Base-by-base conservation (phyloP, 495 filamentous ascomycete species). In the Podospora pseudoanserina region DNA sequence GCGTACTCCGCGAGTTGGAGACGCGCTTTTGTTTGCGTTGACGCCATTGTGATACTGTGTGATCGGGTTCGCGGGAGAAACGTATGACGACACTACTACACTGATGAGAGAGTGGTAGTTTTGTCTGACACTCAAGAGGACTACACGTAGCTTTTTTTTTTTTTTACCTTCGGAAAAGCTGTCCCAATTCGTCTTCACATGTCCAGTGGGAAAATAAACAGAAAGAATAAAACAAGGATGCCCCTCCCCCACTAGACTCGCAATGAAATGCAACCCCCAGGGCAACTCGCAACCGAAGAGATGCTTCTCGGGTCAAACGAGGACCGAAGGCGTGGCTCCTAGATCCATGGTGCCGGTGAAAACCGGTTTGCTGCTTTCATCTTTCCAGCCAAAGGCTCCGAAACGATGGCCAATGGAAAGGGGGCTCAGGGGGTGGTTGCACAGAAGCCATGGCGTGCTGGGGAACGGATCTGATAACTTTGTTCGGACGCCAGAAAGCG, bases 391-490 rank as follows among this genome's bases (percentile, higher is more conserved):
- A 58, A 58, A 58, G 18, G 19, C 39, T 26, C 54, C 44, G n/a
- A 3, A 16, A 39, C n/a, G 23, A 5, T 39, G 55, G 28, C 72
- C 73, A 76, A 77, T 77, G 34, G 44, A 56, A 65, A 57, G 19
- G 15, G 11, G 65, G 1, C 58, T 11, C 49, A 53, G 54, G 61
- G 61, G 65, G 28, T 44, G 61, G 62, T 30, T 15, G 55, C 27
- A 65, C 44, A 63, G 70, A 71, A 58, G 55, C 55, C 55, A 70
- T 72, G 70, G 70, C 69, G 67, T 67, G 63, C 70, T 74, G 69
- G 68, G 75, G 49, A 68, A 73, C 80, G 80, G 81, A 83, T 83
- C 81, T 73, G 81, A 83, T 83, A 83, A 83, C 80, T 79, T 79
- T 81, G 78, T 72, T 75, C 67, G 75, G 75, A 76, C 75, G 70